Conservation (phyloP, 176 grass and related monocot genomes). For the Carex myosuroides region DNA sequence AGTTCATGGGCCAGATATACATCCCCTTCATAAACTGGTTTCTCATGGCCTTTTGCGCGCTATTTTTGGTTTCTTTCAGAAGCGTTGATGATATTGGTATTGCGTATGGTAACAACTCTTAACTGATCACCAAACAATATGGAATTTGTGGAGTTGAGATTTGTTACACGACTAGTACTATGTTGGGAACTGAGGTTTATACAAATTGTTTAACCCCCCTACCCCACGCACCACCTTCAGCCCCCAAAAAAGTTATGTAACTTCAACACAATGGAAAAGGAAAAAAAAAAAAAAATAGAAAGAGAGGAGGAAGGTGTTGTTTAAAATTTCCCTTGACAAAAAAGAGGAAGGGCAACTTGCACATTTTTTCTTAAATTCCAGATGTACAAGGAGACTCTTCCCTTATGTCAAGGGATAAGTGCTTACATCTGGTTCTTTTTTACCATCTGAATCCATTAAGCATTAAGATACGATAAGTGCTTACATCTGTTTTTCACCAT, state of each 20-base stretch:
- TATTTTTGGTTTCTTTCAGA: constrained; percentile 64
- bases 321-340: neutral
- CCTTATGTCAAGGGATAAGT: neutral
- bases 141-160: neutral
- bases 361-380: neutral
- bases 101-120: constrained; percentile 65
- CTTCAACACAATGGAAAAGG: neutral
- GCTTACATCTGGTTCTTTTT: neutral
- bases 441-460: neutral
- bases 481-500: constrained; percentile 18
- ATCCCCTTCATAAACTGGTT: constrained; percentile 96
- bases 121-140: neutral
- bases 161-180: constrained; percentile 16
- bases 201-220: neutral
- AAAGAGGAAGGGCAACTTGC: neutral
- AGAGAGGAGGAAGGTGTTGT: neutral
- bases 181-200: constrained; percentile 12
- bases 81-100: constrained; percentile 68
- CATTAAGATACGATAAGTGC: neutral
- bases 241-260: neutral
- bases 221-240: neutral
- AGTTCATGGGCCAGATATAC: constrained; percentile 98
- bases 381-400: neutral
- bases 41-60: constrained; percentile 63
- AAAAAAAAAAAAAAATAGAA: neutral